Evolutionary conservation across 805 yeast species (phyloP).

Genomic region (Metschnikowia vanudenii): DNA sequence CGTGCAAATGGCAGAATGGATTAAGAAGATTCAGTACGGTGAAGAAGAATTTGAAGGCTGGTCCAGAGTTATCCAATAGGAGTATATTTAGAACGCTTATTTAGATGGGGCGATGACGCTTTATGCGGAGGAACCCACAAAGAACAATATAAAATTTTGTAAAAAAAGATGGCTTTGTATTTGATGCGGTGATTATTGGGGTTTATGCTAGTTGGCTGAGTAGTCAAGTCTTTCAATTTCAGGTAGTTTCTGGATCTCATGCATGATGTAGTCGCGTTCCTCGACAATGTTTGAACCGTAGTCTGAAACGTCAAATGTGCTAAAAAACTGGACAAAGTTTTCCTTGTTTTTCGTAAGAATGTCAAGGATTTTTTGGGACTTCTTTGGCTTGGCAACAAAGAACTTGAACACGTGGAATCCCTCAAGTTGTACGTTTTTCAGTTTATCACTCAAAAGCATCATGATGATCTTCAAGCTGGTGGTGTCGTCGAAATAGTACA

Average conservation of each 20-base stretch:
- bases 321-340: slow-evolving; percentile 67
- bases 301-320: slow-evolving; percentile 58
- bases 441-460: slow-evolving; percentile 83
- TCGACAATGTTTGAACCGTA: slow-evolving; percentile 68
- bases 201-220: slow-evolving; percentile 1
- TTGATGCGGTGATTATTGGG: neutral
- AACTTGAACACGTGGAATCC: slow-evolving; percentile 93
- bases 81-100: neutral
- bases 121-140: neutral
- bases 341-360: slow-evolving; percentile 81
- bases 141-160: neutral
- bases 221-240: slow-evolving; percentile 42
- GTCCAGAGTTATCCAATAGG: slow-evolving; percentile 39
- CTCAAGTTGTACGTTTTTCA: slow-evolving; percentile 84
- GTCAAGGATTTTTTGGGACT: slow-evolving; percentile 75
- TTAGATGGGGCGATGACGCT: neutral
- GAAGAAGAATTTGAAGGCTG: slow-evolving; percentile 59
- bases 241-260: slow-evolving; percentile 70
- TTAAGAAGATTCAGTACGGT: slow-evolving; percentile 88
- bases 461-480: slow-evolving; percentile 83
- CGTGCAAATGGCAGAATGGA: slow-evolving; percentile 77
- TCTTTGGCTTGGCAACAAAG: slow-evolving; percentile 94
- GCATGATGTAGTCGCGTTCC: slow-evolving; percentile 78
- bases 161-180: neutral
- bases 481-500: slow-evolving; percentile 73